Evolutionary conservation across 371 early-diverging fungal genomes (phyloP), one percentile per base, ranked within the genome.

Genomic region (Rhizopus sp.): DNA sequence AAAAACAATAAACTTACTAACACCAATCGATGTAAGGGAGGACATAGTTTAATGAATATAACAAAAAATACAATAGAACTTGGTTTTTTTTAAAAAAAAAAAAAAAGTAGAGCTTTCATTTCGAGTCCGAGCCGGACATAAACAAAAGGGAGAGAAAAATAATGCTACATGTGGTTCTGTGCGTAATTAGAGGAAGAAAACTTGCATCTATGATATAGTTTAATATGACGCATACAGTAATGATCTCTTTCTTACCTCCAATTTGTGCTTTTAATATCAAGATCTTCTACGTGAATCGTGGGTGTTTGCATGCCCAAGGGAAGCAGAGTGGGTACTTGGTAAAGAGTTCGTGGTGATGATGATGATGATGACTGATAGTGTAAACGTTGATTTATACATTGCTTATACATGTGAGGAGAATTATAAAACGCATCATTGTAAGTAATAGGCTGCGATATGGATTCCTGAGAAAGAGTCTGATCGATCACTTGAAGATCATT

Each of bases 381-480:
- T 32, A 59, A 41, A 17, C 45, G 47, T 48, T 70, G 70, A 1
- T 53, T 46, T 4, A 62, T 17, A 31, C 64, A 64, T 15, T 60
- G 45, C n/a, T 49, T 15, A 53, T 61, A 53, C 56, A 55, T 55
- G 5, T 57, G 49, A 3, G 75, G 75, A 30, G 75, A 75, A 40
- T 75, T 75, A 33, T 59, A 64, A 44, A 67, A 53, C 7, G 60
- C 62, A 47, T 75, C 72, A 16, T 69, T 67, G 53, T 35, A 66
- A 57, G n/a, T 47, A n/a, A 49, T 34, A 23, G 35, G 47, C 40
- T 46, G 51, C 38, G 23, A 23, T 23, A 30, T 10, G 35, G 13
- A 23, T 41, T 31, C 53, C 13, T 50, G 44, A 6, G 62, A 53
- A n/a, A 71, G 64, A 5, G 67, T 52, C 31, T 68, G 59, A 44